Evolutionary conservation across 305 asterid genomes (phyloP).

Genomic region (Euphrasia arctica): DNA sequence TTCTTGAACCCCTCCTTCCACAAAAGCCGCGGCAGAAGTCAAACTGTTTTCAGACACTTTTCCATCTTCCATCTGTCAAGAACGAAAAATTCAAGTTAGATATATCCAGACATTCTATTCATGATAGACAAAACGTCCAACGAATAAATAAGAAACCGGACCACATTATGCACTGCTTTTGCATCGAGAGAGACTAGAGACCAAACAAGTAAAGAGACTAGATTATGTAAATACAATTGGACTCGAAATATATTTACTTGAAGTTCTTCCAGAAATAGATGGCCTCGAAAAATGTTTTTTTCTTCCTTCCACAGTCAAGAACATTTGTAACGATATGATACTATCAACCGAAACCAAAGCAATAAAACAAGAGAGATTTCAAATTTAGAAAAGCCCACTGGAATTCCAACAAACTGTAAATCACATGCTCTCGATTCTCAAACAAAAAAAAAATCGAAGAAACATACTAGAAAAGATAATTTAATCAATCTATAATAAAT

Average conservation of each 20-base stretch:
- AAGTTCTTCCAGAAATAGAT: too few relatives aligned
- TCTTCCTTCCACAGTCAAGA: not conserved
- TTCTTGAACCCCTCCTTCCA: constrained; percentile 93
- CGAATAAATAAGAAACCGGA: not conserved
- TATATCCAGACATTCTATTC: not conserved
- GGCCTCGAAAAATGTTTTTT: too few relatives aligned
- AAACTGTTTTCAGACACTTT: constrained; percentile 50
- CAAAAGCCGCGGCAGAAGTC: constrained; percentile 81
- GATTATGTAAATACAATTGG: too few relatives aligned
- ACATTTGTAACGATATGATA: not conserved
- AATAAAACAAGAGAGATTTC: too few relatives aligned
- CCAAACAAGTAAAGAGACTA: too few relatives aligned
- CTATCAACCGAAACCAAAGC: too few relatives aligned
- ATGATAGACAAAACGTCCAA: not conserved
- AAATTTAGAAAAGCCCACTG: too few relatives aligned
- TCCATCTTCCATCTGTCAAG: constrained; percentile 71
- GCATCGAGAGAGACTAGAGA: too few relatives aligned
- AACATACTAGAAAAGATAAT: too few relatives aligned
- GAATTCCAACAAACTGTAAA: not conserved
- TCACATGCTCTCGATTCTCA: not conserved
- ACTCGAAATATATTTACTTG: too few relatives aligned
- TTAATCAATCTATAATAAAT: too few relatives aligned
- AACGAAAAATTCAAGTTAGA: not conserved
- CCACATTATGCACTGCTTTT: not conserved
- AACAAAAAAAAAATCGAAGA: not conserved